Conservation (phyloP, 805 yeast genomes). For the Yamadazyma olivae region DNA sequence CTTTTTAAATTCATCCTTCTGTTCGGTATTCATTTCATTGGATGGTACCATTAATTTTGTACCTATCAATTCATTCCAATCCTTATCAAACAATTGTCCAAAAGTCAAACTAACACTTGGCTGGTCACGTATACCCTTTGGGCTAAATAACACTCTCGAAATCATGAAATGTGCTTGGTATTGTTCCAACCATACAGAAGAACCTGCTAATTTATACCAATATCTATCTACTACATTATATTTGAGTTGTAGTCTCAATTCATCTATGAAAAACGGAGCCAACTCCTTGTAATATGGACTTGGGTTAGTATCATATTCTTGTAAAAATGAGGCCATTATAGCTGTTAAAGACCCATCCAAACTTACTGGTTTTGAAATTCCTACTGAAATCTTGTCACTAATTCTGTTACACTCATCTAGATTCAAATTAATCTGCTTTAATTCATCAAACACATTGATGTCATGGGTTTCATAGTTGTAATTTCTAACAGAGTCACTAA, state of each 20-base stretch:
- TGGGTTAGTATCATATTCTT: conserved; percentile 11
- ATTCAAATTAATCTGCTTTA: conserved; percentile 9
- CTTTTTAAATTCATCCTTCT: not conserved
- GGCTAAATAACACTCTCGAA: conserved; percentile 41
- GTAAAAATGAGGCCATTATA: conserved; percentile 11
- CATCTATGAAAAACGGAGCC: conserved; percentile 24
- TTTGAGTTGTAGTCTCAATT: conserved; percentile 19
- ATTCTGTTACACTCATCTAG: conserved; percentile 9
- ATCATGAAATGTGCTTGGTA: conserved; percentile 50
- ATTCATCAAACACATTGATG: conserved; percentile 12
- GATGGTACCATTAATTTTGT: conserved; percentile 22
- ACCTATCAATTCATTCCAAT: conserved; percentile 44
- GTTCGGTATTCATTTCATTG: conserved; percentile 1
- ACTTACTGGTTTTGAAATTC: conserved; percentile 13
- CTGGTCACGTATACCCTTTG: conserved; percentile 24
- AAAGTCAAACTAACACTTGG: conserved; percentile 41
- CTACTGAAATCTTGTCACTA: conserved; percentile 3
- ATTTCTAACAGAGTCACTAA: conserved; percentile 4
- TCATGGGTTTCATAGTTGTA: conserved; percentile 12
- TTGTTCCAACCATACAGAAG: conserved; percentile 50
- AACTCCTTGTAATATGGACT: conserved; percentile 22
- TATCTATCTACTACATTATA: conserved; percentile 21
- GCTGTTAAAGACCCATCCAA: conserved; percentile 13
- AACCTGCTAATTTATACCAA: conserved; percentile 51
- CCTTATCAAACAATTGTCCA: conserved; percentile 42